phyloP scores from a whole-genome alignment of 2,329 filamentous ascomycete genomes.

The Sporothrix schenckii region DNA sequence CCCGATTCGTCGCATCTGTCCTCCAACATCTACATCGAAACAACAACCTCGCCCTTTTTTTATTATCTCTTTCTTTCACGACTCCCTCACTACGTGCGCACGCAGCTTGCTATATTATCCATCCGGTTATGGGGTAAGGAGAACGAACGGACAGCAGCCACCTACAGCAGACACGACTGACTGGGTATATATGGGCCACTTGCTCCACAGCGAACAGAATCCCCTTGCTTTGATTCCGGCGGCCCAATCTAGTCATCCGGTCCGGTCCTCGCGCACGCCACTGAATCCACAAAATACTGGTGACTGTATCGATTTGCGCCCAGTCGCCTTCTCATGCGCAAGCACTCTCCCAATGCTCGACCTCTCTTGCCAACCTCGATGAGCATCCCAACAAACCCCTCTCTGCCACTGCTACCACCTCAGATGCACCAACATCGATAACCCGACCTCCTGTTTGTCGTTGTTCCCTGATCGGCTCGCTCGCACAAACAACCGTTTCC shows the following conservation, averaged over 20 bases:
- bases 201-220: background rate
- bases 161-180: background rate
- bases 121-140: background rate
- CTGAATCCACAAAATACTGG: background rate
- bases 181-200: slow-evolving; percentile 6
- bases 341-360: background rate
- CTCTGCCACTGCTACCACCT: slow-evolving; percentile 8
- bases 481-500: background rate
- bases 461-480: background rate
- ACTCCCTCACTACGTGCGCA: background rate
- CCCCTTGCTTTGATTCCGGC: background rate
- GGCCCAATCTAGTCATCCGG: slow-evolving; percentile 13
- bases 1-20: slow-evolving; percentile 5
- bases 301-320: background rate
- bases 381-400: background rate
- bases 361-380: slow-evolving; percentile 4
- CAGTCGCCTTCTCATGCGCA: background rate
- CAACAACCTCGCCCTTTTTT: background rate
- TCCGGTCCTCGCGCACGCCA: background rate
- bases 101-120: slow-evolving; percentile 2
- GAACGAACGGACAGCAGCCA: background rate
- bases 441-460: background rate
- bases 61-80: background rate
- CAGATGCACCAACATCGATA: slow-evolving; percentile 25
- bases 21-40: background rate